A percentile compares a stretch with the other conserved stretches of the same genome.
These are phyloP conservation scores for Phylloporus sp. DNA, from an alignment of 768 basidiomycete species.

Conservation along the genomic window DNA sequence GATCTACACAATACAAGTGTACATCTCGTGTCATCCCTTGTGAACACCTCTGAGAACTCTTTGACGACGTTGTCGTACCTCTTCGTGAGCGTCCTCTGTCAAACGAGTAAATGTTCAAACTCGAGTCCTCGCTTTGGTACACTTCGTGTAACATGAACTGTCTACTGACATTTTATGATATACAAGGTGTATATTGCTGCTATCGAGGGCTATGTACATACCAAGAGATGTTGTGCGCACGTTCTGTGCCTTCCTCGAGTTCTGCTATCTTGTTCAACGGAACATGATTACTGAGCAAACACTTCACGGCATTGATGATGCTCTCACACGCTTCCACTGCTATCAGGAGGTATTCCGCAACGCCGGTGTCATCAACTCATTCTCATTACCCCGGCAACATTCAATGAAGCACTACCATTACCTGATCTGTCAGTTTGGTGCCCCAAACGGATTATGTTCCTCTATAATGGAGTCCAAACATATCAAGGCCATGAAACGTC, in stretches of 20 bases:
- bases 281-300: constrained; percentile 16
- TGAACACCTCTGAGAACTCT: too few relatives aligned
- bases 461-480: neutral
- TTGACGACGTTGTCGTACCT: too few relatives aligned
- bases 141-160: too few relatives aligned
- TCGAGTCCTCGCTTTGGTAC: too few relatives aligned
- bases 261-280: constrained; percentile 8
- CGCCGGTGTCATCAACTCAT: constrained; percentile 9
- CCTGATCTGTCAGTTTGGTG: neutral
- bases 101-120: too few relatives aligned
- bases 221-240: constrained; percentile 13
- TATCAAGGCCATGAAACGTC: neutral
- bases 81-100: too few relatives aligned
- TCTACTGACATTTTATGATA: too few relatives aligned
- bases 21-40: too few relatives aligned
- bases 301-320: constrained; percentile 14
- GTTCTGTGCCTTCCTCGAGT: constrained; percentile 15
- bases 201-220: constrained; percentile 25
- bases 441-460: neutral
- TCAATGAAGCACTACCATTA: constrained; percentile 8
- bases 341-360: constrained; percentile 19
- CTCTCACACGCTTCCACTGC: constrained; percentile 19
- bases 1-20: too few relatives aligned
- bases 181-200: constrained; percentile 31
- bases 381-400: constrained; percentile 33